A percentile compares a stretch with the other conserved stretches of the same genome.
These are phyloP conservation scores for Tuber magnatum DNA, from an alignment of 495 filamentous ascomycete genomes.

Conservation along the genomic window DNA sequence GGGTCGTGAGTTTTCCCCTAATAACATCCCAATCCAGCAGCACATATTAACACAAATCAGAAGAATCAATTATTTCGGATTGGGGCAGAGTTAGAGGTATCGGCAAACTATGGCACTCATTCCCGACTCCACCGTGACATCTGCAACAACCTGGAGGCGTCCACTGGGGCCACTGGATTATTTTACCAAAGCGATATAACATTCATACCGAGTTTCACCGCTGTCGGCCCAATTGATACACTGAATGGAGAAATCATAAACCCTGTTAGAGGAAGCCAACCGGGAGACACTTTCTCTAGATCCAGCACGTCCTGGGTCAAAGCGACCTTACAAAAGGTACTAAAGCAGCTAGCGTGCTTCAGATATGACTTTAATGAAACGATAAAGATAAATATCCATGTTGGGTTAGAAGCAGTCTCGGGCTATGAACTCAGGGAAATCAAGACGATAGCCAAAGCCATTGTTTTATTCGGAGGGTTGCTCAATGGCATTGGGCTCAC, in stretches of 20 bases:
- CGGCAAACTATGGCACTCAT: background rate
- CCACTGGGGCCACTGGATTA: background rate
- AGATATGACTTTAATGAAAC: background rate
- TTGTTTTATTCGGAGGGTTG: slow-evolving; percentile 24
- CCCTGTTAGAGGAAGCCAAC: background rate
- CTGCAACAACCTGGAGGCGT: background rate
- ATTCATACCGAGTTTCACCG: background rate
- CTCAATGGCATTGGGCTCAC: background rate
- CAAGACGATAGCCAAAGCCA: slow-evolving; percentile 25
- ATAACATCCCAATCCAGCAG: background rate
- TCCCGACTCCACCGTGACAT: background rate
- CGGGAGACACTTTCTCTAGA: background rate
- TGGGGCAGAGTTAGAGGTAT: background rate
- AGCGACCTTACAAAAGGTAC: background rate
- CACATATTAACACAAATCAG: background rate
- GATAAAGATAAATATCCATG: background rate
- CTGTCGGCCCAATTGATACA: background rate
- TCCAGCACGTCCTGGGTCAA: background rate
- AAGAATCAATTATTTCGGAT: background rate
- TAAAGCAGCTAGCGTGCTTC: background rate
- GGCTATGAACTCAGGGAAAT: slow-evolving; percentile 25
- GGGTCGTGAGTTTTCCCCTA: background rate
- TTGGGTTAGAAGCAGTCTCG: background rate
- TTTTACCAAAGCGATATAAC: background rate
- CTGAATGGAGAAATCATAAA: background rate